Conservation (phyloP, 805 yeast species). For the Ogataea pignaliae region DNA sequence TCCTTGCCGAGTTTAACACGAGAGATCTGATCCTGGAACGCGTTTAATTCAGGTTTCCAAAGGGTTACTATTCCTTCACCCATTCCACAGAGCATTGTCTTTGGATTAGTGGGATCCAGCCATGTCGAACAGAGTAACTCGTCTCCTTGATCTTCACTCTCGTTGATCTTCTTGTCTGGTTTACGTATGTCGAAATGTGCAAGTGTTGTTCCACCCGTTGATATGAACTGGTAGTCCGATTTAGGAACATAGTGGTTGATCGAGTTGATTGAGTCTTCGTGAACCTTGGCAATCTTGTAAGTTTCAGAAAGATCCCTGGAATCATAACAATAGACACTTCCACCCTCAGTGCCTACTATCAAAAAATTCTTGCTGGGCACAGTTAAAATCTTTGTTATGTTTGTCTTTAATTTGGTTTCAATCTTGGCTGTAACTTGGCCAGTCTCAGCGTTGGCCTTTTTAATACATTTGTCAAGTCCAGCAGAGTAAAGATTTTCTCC, state of each 20-base stretch:
- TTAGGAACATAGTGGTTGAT: slow-evolving; percentile 65
- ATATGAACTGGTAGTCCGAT: slow-evolving; percentile 73
- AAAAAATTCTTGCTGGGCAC: slow-evolving; percentile 46
- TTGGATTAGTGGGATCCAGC: slow-evolving; percentile 56
- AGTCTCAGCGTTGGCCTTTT: slow-evolving; percentile 62
- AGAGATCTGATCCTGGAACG: slow-evolving; percentile 70
- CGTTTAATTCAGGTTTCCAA: slow-evolving; percentile 74
- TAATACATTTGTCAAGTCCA: slow-evolving; percentile 78
- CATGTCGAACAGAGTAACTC: slow-evolving; percentile 76
- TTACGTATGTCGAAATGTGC: slow-evolving; percentile 76
- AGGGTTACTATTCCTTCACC: slow-evolving; percentile 85
- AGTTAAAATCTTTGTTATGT: slow-evolving; percentile 40
- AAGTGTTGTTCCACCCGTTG: slow-evolving; percentile 79
- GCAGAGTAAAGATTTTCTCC: slow-evolving; percentile 60
- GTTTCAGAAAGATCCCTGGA: slow-evolving; percentile 43
- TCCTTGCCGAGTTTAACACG: slow-evolving; percentile 60
- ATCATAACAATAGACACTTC: slow-evolving; percentile 61
- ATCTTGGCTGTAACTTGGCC: slow-evolving; percentile 71
- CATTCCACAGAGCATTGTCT: slow-evolving; percentile 65
- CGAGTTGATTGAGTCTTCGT: slow-evolving; percentile 74
- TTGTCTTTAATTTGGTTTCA: slow-evolving; percentile 12
- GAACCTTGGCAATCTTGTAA: slow-evolving; percentile 50
- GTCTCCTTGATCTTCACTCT: slow-evolving; percentile 89
- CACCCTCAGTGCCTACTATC: slow-evolving; percentile 64
- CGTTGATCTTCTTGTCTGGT: slow-evolving; percentile 45